Evolutionary conservation across 1,284 basidiomycete genomes (phyloP), one percentile per base, ranked within the genome.

Genomic region (Melanopsichium pennsylvanicum): DNA sequence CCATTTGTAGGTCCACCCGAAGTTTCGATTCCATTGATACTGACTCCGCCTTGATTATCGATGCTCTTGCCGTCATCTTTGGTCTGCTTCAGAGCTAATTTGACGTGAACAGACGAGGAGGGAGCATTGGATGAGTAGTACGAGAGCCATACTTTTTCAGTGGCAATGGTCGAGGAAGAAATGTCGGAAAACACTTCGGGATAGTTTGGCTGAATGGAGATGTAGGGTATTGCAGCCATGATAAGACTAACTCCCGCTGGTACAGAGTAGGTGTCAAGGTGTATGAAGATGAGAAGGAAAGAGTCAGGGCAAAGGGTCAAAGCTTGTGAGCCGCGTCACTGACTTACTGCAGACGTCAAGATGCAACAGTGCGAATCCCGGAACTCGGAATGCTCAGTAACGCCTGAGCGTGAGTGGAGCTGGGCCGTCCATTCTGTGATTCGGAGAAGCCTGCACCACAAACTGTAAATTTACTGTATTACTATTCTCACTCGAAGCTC

Each of bases 121-220:
- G 72, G 74, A 2, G 64, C 64, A 31, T 76, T 76, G 32, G 50
- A 43, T 11, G 66, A 22, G 82, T 90, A 90, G 79, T 86, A 87
- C 0, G 89, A 90, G 3, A 90, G 80, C 89, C 89, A 91, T 70
- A 88, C 85, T 38, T 84, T 84, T 57, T 90, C 89, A 3, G 79
- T 82, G 0, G 86, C 84, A 5, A 88, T 81, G 4, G 85, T 48
- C 7, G 86, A 87, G 18, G 85, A 82, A 2, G 67, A 56, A 2
- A 90, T 85, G 63, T 91, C 89, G 16, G 84, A 80, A 19, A 89
- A 81, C 3, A 89, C 86, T 29, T 82, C 81, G 2, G 83, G 77
- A 57, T 88, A 87, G 29, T 87, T 86, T 13, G 85, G 86, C 76
- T 90, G 89, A 11, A 90, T 81, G 0, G 88, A 86, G 32, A 86